Evolutionary conservation across 2,329 filamentous ascomycete genomes (phyloP), one percentile per base, ranked within the genome.

Genomic region (Trichoderma afroharzianum): DNA sequence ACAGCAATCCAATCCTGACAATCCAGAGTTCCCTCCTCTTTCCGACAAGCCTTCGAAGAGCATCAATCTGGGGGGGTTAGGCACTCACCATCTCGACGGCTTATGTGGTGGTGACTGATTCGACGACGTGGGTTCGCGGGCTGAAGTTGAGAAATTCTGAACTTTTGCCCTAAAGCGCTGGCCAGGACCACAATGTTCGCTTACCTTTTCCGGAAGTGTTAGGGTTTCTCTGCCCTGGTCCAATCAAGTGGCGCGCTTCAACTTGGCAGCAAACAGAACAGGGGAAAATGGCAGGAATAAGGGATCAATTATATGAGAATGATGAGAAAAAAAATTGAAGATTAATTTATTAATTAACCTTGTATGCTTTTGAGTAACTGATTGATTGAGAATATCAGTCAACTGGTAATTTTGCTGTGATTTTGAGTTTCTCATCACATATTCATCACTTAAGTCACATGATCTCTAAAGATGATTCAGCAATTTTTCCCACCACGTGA

Each of bases 51-150:
- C 55, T 47, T 50, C 28, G 14, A 3, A 62, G n/a, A 61, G 30
- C 50, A 55, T 63, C 53, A 66, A 63, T 30, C 55, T 43, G 73
- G 75, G 72, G 72, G 73, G 76, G 71, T 73, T 73, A 72, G 76
- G 74, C 75, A 85, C 83, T 83, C 83, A 88, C 87, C 87, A 88
- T 88, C 83, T 87, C 85, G 84, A 82, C 84, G 84, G 82, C 79
- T 81, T 83, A 83, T 81, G 80, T 82, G 81, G 83, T 83, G 82
- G 82, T 85, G 85, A 85, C 83, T 84, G 83, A 82, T 83, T 86
- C 85, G 84, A 82, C 83, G 83, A 83, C 82, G 83, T 85, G 82
- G 80, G 81, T 82, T 82, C 80, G 81, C 81, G 80, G 81, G 81
- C 81, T 85, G 82, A 78, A 80, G 79, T 81, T 81, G 81, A 82